Evolutionary conservation across 2,329 filamentous ascomycete species (phyloP).

Genomic region (Curvularia spicifera): DNA sequence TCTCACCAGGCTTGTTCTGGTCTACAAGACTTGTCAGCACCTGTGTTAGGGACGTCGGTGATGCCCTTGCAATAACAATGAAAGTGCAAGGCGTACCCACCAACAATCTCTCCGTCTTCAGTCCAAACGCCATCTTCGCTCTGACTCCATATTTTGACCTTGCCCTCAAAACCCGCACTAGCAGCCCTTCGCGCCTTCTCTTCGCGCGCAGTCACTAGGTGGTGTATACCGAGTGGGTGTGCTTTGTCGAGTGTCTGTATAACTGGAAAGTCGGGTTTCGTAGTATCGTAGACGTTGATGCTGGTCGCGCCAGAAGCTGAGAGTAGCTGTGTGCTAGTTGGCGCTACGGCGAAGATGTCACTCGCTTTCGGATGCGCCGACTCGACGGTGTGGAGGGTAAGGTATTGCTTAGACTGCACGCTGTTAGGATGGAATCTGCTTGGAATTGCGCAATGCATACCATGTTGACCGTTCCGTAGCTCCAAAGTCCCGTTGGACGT

Average conservation of each 20-base stretch:
- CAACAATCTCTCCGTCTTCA: conserved; percentile 57
- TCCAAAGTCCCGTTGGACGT: not conserved
- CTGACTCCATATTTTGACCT: conserved; percentile 81
- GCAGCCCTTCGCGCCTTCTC: conserved; percentile 70
- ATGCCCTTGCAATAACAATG: conserved; percentile 8
- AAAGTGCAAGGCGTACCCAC: conserved; percentile 39
- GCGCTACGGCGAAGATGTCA: conserved; percentile 83
- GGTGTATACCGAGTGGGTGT: conserved; percentile 90
- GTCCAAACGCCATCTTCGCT: conserved; percentile 60
- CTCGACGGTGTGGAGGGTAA: conserved; percentile 89
- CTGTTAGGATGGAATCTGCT: conserved; percentile 14
- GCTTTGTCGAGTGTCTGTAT: conserved; percentile 79
- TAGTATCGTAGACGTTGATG: conserved; percentile 81
- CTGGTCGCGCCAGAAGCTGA: conserved; percentile 75
- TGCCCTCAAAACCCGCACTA: conserved; percentile 87
- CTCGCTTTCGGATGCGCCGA: conserved; percentile 73
- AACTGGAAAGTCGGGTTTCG: conserved; percentile 73
- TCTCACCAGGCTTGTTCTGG: conserved; percentile 69
- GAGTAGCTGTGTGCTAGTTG: conserved; percentile 75
- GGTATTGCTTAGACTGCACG: conserved; percentile 92
- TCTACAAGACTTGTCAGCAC: conserved; percentile 43
- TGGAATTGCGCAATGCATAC: not conserved
- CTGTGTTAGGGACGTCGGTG: not conserved
- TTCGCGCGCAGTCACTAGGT: conserved; percentile 73
- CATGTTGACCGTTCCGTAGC: conserved; percentile 13